Conservation (phyloP, 163 green algal species). For the Volvox carteri region DNA sequence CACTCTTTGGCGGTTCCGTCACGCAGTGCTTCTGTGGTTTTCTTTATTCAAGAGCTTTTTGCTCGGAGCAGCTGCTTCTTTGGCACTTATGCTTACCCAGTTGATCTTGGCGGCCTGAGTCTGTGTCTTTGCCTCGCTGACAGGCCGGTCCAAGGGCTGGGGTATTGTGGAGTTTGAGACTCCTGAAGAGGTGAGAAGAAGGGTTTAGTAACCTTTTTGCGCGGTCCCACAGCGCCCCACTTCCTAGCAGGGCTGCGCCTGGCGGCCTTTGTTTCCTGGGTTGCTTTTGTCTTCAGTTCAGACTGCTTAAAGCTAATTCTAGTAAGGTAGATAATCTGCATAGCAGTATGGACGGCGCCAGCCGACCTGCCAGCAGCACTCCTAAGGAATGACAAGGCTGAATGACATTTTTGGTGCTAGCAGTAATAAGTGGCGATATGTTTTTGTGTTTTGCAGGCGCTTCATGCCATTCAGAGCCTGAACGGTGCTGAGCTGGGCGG, state of each 20-base stretch:
- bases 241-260: not conserved
- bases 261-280: not conserved
- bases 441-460: slow-evolving; percentile 70
- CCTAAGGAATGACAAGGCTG: not conserved
- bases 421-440: not conserved
- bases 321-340: too few species aligned
- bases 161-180: slow-evolving; percentile 96
- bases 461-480: slow-evolving; percentile 87
- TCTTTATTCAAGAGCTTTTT: not conserved
- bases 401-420: not conserved
- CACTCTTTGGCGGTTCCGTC: not conserved
- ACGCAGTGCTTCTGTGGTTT: too few species aligned
- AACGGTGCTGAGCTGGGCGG: slow-evolving; percentile 91
- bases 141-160: slow-evolving; percentile 94
- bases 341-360: too few species aligned
- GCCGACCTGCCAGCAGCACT: not conserved
- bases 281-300: not conserved
- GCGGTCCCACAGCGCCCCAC: not conserved
- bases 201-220: not conserved
- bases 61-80: not conserved
- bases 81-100: slow-evolving; percentile 72
- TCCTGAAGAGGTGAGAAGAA: slow-evolving; percentile 84
- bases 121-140: not conserved
- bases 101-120: slow-evolving; percentile 76
- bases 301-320: too few species aligned